These are phyloP conservation scores for Collybia sp. DNA, from an alignment of 768 basidiomycete species.

Conservation along the genomic window DNA sequence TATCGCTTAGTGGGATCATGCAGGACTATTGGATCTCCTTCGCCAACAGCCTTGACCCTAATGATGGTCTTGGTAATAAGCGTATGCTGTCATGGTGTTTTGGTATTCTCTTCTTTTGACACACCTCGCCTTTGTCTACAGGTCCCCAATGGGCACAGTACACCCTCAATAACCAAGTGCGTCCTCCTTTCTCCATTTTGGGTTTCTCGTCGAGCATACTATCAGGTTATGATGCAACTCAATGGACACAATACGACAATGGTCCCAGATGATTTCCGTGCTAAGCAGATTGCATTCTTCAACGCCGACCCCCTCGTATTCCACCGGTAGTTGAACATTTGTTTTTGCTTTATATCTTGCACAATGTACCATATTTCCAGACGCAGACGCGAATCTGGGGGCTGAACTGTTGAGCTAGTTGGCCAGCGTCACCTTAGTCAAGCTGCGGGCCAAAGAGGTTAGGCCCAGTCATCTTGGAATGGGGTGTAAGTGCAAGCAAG, in stretches of 20 bases:
- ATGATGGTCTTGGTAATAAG: constrained; percentile 26
- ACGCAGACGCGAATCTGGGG: too few relatives aligned
- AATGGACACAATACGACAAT: constrained; percentile 19
- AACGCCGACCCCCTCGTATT: constrained; percentile 16
- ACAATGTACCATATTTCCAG: too few relatives aligned
- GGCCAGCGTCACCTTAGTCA: too few relatives aligned
- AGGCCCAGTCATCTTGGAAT: too few relatives aligned
- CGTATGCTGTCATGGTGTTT: constrained; percentile 10
- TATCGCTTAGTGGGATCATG: constrained; percentile 25
- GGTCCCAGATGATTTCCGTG: constrained; percentile 22
- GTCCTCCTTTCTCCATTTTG: not conserved
- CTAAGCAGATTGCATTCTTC: constrained; percentile 20
- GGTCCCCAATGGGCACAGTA: constrained; percentile 26
- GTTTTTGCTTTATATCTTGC: too few relatives aligned
- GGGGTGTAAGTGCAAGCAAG: too few relatives aligned
- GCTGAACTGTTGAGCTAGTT: too few relatives aligned
- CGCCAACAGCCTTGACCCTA: constrained; percentile 30
- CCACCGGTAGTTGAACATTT: constrained; percentile 6
- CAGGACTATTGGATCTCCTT: constrained; percentile 41
- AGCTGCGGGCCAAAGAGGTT: too few relatives aligned
- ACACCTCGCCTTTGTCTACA: constrained; percentile 1
- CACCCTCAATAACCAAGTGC: constrained; percentile 18
- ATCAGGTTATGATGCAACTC: constrained; percentile 27
- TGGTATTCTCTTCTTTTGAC: too few relatives aligned
- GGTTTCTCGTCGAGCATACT: not conserved